Evolutionary conservation across 2,329 filamentous ascomycete genomes (phyloP), one percentile per base, ranked within the genome.

Genomic region (Verticillium isaacii): DNA sequence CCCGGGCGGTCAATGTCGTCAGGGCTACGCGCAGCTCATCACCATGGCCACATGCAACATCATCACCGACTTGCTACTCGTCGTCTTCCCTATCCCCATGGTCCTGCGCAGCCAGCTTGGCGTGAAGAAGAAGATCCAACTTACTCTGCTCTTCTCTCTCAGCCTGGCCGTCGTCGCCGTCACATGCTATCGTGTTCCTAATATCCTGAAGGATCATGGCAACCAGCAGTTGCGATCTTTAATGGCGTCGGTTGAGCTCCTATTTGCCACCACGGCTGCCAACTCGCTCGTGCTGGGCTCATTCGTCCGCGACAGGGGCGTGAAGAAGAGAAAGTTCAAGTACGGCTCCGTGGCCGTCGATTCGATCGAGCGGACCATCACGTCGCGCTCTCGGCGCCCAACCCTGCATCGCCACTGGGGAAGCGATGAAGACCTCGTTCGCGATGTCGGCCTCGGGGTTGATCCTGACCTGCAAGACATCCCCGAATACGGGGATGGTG

Each of bases 11-110:
- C 84, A 85, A 70, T 99, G 95, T 73, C 90, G 95, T 57, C 89
- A 93, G 75, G 93, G 91, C 57, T 96, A 91, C 69, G 90, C 86
- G 15, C 92, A 98, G 69, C 85, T 98, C 58, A 80, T 97, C 65
- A 93, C 92, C 32, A 95, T 97, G 89, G 92, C 92, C n/a, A 83
- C 85, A 6, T 91, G 90, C 74, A 95, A 97, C 71, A 88, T 97
- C 63, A 77, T 96, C 36, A 97, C 94, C 17, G 95, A 99, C 72
- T 77, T 97, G 2, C 80, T 97, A 0, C 86, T 99, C 11, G 87
- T 98, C 66, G 82, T 90, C 60, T 97, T 97, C 66, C 95, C 95
- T 0, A 90, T 97, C 32, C 91, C 93, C 0, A 91, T 98, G 68
- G 93, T 98, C 63, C 74, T 96, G 37, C 83, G 84, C 59, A 95